A percentile compares a stretch with the other conserved stretches of the same genome.
These are phyloP conservation scores for Exserohilum rostratum DNA, from an alignment of 2,329 filamentous ascomycete species.

Conservation along the genomic window DNA sequence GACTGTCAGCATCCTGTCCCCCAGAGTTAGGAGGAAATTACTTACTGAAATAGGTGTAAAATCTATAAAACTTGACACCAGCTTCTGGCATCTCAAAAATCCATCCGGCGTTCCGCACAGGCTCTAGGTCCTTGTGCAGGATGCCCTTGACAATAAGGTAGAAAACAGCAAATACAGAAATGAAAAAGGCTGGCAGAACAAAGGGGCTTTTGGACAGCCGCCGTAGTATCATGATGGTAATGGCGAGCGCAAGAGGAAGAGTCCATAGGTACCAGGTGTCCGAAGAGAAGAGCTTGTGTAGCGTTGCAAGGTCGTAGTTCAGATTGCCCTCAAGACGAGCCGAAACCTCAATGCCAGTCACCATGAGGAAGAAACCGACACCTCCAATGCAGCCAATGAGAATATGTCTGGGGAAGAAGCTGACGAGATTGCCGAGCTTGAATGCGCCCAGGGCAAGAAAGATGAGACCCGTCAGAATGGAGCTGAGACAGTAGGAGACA, in stretches of 20 bases:
- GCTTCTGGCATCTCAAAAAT: constrained; percentile 86
- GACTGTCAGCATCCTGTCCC: constrained; percentile 9
- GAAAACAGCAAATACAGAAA: constrained; percentile 76
- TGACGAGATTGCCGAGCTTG: constrained; percentile 87
- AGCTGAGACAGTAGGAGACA: constrained; percentile 86
- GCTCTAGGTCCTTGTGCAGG: constrained; percentile 69
- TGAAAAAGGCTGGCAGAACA: constrained; percentile 85
- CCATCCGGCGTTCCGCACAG: constrained; percentile 79
- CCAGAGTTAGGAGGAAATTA: constrained; percentile 11
- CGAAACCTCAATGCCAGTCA: constrained; percentile 92
- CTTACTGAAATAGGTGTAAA: constrained; percentile 93
- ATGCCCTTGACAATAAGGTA: constrained; percentile 77
- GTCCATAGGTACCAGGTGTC: constrained; percentile 84
- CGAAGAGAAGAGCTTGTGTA: constrained; percentile 73
- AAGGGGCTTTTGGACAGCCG: constrained; percentile 80
- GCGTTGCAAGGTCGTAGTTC: constrained; percentile 77
- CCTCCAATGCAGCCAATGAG: constrained; percentile 96
- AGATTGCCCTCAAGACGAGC: constrained; percentile 85
- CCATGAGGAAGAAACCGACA: constrained; percentile 91
- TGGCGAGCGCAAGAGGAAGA: constrained; percentile 76
- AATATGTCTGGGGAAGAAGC: constrained; percentile 96
- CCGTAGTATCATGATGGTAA: constrained; percentile 77
- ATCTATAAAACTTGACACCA: constrained; percentile 94
- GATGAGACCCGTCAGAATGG: constrained; percentile 85
- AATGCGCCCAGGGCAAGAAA: constrained; percentile 92